Conservation (phyloP, 495 filamentous ascomycete species). For the Hypoxylon fragiforme region DNA sequence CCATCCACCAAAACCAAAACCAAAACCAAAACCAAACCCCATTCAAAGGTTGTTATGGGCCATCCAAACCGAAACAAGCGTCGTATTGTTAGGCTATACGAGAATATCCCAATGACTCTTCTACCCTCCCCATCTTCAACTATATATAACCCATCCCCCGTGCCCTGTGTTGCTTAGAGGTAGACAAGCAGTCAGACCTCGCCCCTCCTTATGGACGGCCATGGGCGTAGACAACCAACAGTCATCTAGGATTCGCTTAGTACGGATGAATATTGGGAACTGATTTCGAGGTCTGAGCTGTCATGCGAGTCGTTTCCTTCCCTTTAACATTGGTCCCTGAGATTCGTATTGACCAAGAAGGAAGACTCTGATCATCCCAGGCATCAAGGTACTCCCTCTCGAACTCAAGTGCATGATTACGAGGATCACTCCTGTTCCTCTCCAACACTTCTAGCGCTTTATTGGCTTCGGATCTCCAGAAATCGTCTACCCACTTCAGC, state of each 20-base stretch:
- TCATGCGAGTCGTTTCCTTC: too few relatives aligned
- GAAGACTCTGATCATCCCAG: conserved; percentile 31
- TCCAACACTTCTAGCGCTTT: conserved; percentile 22
- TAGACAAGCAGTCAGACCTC: too few relatives aligned
- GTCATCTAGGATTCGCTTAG: too few relatives aligned
- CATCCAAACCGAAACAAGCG: neutral
- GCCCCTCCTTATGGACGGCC: too few relatives aligned
- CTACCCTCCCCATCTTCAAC: neutral
- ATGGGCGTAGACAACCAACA: too few relatives aligned
- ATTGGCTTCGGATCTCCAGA: conserved; percentile 28
- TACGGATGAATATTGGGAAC: too few relatives aligned
- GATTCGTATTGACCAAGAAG: conserved; percentile 20
- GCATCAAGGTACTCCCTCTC: conserved; percentile 28
- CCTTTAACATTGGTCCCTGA: conserved; percentile 8
- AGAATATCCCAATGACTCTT: neutral
- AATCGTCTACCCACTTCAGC: conserved; percentile 19
- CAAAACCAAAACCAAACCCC: too few relatives aligned
- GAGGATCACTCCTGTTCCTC: conserved; percentile 23
- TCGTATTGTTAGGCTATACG: neutral
- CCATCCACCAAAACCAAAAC: neutral
- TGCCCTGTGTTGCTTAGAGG: too few relatives aligned
- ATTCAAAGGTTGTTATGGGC: neutral
- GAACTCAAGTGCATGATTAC: conserved; percentile 17
- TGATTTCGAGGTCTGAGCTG: too few relatives aligned
- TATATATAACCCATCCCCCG: too few relatives aligned